Base-by-base conservation (phyloP, 164 flowering plant genomes). In the Tinospora cordifolia region DNA sequence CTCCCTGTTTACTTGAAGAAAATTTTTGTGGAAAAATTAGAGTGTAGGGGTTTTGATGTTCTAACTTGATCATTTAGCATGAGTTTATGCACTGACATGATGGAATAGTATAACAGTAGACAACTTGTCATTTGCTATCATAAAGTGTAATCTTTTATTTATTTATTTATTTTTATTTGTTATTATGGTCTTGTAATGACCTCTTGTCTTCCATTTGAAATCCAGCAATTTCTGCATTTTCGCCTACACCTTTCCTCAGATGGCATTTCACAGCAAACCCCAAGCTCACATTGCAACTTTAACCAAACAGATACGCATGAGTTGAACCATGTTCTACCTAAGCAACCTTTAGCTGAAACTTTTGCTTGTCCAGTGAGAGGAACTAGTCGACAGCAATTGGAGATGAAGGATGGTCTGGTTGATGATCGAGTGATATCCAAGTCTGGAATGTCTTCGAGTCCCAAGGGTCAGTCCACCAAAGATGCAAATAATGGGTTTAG, bases 171-270 rank as follows among this genome's bases (percentile, higher is more conserved):
- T n/a, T n/a, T n/a, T n/a, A n/a, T n/a, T n/a, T n/a, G n/a, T n/a
- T n/a, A n/a, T n/a, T n/a, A n/a, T n/a, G n/a, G n/a, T 51, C 19
- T 51, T n/a, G 21, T 17, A 22, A 17, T 51, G 59, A 19, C 47
- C 15, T 62, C 1, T 51, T 51, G 17, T 4, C 59, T 51, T 51
- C n/a, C 19, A 51, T 51, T 11, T 41, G 46, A 41, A 41, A 41
- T 76, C 62, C 59, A n/a, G 34, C 79, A 91, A 91, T 81, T 79
- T 44, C 81, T 78, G 68, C 81, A 83, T 40, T 80, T 87, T 71
- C 74, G 76, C 70, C 81, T 91, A 27, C 86, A 80, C 81, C 84
- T 91, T 74, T 87, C 92, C 9, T 79, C 83, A 1, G 76, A 76
- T 75, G 81, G 73, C 64, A 71, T 59, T 73, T 77, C 86, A 68